Evolutionary conservation across 2,329 filamentous ascomycete species (phyloP), one percentile per base, ranked within the genome.

Genomic region (Penicillium sp.): DNA sequence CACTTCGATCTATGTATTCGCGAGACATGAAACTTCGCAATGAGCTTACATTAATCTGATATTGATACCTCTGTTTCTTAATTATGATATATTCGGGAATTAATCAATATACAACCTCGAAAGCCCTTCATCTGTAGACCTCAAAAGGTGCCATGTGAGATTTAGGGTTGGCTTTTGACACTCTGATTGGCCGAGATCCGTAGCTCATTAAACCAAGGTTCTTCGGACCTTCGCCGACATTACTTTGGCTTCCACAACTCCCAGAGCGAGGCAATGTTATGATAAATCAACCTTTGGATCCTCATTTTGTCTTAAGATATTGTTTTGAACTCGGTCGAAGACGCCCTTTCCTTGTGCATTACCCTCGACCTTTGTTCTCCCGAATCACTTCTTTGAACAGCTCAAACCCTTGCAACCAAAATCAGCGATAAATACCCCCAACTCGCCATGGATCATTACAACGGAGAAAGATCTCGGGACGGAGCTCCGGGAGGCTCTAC

Each of bases 151-250:
- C 23, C 23, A 23, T 23, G 40, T 32, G 19, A 11, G 30, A 49
- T 23, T 50, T 54, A 54, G 46, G 51, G 51, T 29, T 54, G 40
- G 18, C 2, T 38, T n/a, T 26, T 8, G 11, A 18, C 13, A 11
- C 27, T 50, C 26, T 54, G 51, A 54, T 54, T 54, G 51, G 51
- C 19, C n/a, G 34, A 50, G 51, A 42, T 18, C 13, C 46, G 46
- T 46, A 50, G 51, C 39, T 54, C 46, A 35, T 38, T 44, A 18
- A 19, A 48, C 49, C 29, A 3, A 23, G 23, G 23, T 32, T 32
- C 46, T 41, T 34, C 46, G 40, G 32, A 53, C 29, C 39, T 32
- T 32, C 8, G 26, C 30, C 40, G 40, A 26, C 47, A 30, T 54
- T 39, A 30, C 51, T 50, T 18, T 50, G 23, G 27, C 11, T 38